Base-by-base conservation (phyloP, 1,139 yeast species). In the Yamadazyma mexicana region DNA sequence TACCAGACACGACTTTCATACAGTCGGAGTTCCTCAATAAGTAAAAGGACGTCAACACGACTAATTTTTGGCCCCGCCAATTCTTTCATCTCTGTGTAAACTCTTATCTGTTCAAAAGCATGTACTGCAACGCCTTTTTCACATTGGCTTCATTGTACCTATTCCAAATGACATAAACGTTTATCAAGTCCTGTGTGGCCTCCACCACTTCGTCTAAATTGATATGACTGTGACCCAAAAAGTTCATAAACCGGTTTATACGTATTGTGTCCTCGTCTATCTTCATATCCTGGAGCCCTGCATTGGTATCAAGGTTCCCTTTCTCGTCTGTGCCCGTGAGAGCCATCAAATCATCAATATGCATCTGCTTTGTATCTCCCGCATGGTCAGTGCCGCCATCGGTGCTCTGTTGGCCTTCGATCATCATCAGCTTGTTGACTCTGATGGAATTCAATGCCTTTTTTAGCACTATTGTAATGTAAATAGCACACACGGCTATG, bases 111-210 rank as follows among this genome's bases (percentile, higher is more conserved):
- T 60, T 63, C 34, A 69, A 48, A 18, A 73, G 49, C 77, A 72
- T 70, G 40, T 56, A 49, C 48, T 69, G 77, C 28, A 73, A 51
- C 3, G 75, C 66, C 47, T 67, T 66, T 41, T 68, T 68, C 30
- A 70, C 71, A 15, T 50, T 54, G 23, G 52, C 59, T 56, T 89
- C 97, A 53, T 86, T 89, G 54, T 86, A 89, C 18, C 79, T 61
- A 49, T 86, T 91, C 97, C 97, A 89, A 10, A 80, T 73, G 37
- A 85, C 91, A 57, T 89, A 89, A 2, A 89, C 63, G 6, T 85
- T 79, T 37, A 89, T 71, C 58, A 88, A 66, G 50, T 88, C 96
- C 56, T 89, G 96, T 34, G 87, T 80, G 6, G 88, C 82, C 47
- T 86, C 94, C 35, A 84, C 80, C 4, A 87, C 81, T 53, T 84